Evolutionary conservation across 805 yeast genomes (phyloP).

Genomic region (Cyberlindnera sargentensis): DNA sequence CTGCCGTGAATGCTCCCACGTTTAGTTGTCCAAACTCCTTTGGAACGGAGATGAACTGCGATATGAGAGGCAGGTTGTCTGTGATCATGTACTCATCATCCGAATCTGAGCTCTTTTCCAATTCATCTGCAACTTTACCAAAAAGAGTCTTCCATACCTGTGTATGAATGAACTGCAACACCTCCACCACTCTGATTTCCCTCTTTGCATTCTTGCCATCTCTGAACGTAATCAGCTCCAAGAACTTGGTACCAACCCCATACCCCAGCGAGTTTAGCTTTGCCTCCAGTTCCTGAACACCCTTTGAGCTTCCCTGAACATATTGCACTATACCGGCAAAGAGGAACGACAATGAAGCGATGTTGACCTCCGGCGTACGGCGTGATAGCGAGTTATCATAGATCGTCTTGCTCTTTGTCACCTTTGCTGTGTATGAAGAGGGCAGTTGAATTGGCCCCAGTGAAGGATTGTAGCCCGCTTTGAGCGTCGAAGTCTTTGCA

Average conservation of each 20-base stretch:
- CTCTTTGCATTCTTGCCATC: slow-evolving; percentile 64
- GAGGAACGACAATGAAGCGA: slow-evolving; percentile 60
- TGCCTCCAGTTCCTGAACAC: slow-evolving; percentile 58
- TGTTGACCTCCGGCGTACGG: slow-evolving; percentile 57
- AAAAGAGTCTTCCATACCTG: slow-evolving; percentile 68
- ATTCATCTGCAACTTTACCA: slow-evolving; percentile 65
- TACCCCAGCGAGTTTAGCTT: slow-evolving; percentile 70
- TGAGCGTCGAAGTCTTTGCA: slow-evolving; percentile 11
- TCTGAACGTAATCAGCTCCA: slow-evolving; percentile 63
- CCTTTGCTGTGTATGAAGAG: slow-evolving; percentile 16
- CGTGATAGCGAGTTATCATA: slow-evolving; percentile 68
- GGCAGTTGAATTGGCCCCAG: slow-evolving; percentile 25
- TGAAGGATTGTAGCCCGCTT: slow-evolving; percentile 23
- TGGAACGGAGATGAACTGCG: slow-evolving; percentile 72
- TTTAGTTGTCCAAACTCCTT: slow-evolving; percentile 70
- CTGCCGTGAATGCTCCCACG: slow-evolving; percentile 80
- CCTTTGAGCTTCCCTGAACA: slow-evolving; percentile 53
- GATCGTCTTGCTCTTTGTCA: slow-evolving; percentile 26
- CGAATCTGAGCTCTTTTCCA: slow-evolving; percentile 64
- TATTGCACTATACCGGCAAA: slow-evolving; percentile 67
- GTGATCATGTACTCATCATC: slow-evolving; percentile 55
- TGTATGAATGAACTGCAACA: slow-evolving; percentile 65
- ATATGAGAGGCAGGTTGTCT: slow-evolving; percentile 64
- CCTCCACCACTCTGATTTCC: slow-evolving; percentile 58
- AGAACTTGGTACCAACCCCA: slow-evolving; percentile 61